phyloP scores from a whole-genome alignment of 208 protist genomes.

The Trypanosoma avium region DNA sequence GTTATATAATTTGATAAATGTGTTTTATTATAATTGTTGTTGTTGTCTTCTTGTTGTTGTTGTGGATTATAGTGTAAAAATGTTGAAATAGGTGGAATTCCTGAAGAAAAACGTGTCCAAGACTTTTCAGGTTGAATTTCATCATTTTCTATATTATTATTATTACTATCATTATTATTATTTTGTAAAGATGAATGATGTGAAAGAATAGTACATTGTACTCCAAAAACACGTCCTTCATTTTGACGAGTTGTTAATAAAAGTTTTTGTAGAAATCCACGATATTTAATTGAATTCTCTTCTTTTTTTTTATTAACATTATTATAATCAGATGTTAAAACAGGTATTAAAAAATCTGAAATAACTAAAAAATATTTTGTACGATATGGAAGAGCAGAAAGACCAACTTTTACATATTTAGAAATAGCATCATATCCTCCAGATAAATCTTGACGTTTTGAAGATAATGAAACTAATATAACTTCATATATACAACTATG shows the following conservation, averaged over 20 bases:
- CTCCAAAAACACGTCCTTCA: conserved; percentile 35
- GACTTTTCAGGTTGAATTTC: neutral
- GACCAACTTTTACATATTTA: neutral
- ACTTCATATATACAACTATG: conserved; percentile 1
- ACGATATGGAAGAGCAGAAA: conserved; percentile 3
- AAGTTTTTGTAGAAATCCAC: conserved; percentile 27
- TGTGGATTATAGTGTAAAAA: neutral
- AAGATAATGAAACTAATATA: neutral
- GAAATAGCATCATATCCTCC: conserved; percentile 4
- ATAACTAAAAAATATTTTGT: conserved; percentile 16
- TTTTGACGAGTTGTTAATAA: conserved; percentile 28
- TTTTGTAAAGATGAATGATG: neutral
- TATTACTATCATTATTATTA: neutral
- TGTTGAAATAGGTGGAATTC: neutral
- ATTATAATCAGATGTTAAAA: neutral
- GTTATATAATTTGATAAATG: neutral
- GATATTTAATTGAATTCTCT: neutral
- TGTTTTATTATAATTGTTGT: conserved; percentile 1
- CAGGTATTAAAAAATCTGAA: conserved; percentile 5
- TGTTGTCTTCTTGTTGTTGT: too few species aligned
- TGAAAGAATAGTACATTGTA: conserved; percentile 31
- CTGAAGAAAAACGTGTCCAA: neutral
- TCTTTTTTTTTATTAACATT: neutral
- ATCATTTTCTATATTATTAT: neutral
- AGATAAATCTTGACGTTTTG: neutral